These are phyloP conservation scores for Pseudozyma tsukubaensis DNA, from an alignment of 1,284 basidiomycete genomes.

Conservation along the genomic window DNA sequence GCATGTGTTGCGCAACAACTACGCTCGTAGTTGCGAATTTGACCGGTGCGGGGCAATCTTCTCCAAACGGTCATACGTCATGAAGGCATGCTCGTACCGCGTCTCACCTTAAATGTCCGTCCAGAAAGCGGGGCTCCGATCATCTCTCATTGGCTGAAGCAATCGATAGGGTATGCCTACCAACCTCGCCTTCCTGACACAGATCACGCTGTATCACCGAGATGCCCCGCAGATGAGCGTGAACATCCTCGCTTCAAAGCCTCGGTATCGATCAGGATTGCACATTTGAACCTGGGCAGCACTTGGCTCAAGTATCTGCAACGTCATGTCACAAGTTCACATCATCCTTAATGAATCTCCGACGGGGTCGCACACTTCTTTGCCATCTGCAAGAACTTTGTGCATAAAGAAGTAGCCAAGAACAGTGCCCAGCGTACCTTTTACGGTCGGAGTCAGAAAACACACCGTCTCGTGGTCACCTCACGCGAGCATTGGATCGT, in stretches of 20 bases:
- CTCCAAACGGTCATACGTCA: slow-evolving; percentile 12
- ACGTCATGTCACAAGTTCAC: no score
- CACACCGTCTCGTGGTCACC: background rate
- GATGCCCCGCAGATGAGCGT: no score
- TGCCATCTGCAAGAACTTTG: no score
- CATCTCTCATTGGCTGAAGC: slow-evolving; percentile 2
- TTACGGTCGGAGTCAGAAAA: background rate
- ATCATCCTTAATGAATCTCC: no score
- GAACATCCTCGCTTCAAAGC: no score
- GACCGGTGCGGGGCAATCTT: slow-evolving; percentile 15
- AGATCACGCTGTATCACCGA: no score
- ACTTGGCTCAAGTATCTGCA: no score
- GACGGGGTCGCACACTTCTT: no score
- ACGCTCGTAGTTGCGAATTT: no score
- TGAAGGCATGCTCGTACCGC: slow-evolving; percentile 7
- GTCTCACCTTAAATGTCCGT: slow-evolving; percentile 13
- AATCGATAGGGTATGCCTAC: background rate
- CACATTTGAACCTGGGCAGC: no score
- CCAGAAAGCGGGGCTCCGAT: background rate
- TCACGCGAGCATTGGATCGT: background rate
- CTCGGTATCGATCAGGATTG: no score
- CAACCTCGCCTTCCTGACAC: background rate
- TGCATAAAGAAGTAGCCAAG: background rate
- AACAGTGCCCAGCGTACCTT: background rate
- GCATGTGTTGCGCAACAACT: no score